These are phyloP conservation scores for Nothophytophthora sp. DNA, from an alignment of 352 stramenopile genomes.

Conservation along the genomic window DNA sequence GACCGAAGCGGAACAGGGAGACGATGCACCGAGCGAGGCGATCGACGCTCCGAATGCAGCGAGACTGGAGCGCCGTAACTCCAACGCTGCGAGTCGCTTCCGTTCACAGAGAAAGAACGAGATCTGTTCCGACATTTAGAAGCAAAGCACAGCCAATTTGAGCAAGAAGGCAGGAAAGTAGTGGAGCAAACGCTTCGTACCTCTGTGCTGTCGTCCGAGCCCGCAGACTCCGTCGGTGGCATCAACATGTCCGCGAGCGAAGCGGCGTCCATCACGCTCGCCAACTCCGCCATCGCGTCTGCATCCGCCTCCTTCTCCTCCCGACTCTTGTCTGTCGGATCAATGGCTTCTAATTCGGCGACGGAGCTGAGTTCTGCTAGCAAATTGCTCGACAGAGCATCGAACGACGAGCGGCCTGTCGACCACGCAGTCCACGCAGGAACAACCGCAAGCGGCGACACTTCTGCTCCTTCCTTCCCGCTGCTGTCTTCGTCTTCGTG, in stretches of 20 bases:
- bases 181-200: constrained; percentile 12
- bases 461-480: not conserved
- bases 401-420: constrained; percentile 40
- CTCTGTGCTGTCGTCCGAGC: constrained; percentile 18
- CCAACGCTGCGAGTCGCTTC: constrained; percentile 20
- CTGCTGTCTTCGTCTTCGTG: constrained; percentile 9
- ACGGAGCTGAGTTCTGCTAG: constrained; percentile 34
- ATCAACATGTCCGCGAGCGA: constrained; percentile 51
- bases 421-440: constrained; percentile 55
- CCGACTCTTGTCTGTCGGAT: constrained; percentile 34
- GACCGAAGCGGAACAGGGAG: constrained; percentile 11
- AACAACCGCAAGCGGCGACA: constrained; percentile 13
- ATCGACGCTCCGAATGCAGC: constrained; percentile 12
- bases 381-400: constrained; percentile 66
- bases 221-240: not conserved
- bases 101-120: constrained; percentile 31
- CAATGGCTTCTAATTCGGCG: constrained; percentile 9
- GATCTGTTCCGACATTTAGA: constrained; percentile 21
- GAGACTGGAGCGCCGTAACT: constrained; percentile 30
- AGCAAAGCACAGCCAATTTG: constrained; percentile 1
- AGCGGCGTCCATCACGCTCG: constrained; percentile 47
- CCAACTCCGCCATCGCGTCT: constrained; percentile 42
- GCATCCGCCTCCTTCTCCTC: constrained; percentile 42
- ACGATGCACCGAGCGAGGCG: constrained; percentile 14
- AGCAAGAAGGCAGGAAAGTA: constrained; percentile 1